Conservation (phyloP, 2,329 filamentous ascomycete species). For the Epichloe brachyelytri region DNA sequence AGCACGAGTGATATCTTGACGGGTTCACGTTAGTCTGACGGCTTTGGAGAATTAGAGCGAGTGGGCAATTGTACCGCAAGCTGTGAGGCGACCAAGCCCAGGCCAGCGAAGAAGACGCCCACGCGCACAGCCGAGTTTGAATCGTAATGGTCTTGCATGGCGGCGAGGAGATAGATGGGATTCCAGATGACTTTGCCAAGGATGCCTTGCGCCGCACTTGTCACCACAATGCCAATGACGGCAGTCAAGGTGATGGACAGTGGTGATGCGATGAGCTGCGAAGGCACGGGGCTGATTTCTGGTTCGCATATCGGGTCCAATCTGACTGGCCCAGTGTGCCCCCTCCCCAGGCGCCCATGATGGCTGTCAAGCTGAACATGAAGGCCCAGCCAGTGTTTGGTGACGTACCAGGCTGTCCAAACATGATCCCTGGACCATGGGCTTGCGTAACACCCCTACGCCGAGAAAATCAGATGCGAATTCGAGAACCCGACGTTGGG, state of each 20-base stretch:
- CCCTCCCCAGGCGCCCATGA: slow-evolving; percentile 14
- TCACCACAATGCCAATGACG: slow-evolving; percentile 14
- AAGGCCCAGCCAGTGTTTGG: slow-evolving; percentile 17
- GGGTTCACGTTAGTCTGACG: background rate
- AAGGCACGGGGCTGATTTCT: slow-evolving; percentile 9
- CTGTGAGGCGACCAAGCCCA: slow-evolving; percentile 14
- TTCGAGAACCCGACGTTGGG: background rate
- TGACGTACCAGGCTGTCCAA: slow-evolving; percentile 10
- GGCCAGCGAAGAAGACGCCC: slow-evolving; percentile 14
- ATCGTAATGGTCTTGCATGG: slow-evolving; percentile 15
- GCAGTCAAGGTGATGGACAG: slow-evolving; percentile 16
- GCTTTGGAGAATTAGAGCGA: no score
- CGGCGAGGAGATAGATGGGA: slow-evolving; percentile 13
- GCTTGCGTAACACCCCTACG: slow-evolving; percentile 11
- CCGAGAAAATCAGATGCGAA: background rate
- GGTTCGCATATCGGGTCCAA: slow-evolving; percentile 15
- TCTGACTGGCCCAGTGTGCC: slow-evolving; percentile 17
- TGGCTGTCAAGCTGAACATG: slow-evolving; percentile 18
- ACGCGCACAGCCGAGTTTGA: slow-evolving; percentile 12
- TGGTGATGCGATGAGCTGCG: slow-evolving; percentile 13
- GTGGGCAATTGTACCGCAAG: slow-evolving; percentile 10
- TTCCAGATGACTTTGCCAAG: slow-evolving; percentile 15
- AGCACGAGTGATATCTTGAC: slow-evolving; percentile 18
- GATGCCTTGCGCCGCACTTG: slow-evolving; percentile 12
- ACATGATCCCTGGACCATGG: slow-evolving; percentile 12